Evolutionary conservation across 2,329 filamentous ascomycete species (phyloP), one percentile per base, ranked within the genome.

Genomic region (Phyllosticta citriasiana): DNA sequence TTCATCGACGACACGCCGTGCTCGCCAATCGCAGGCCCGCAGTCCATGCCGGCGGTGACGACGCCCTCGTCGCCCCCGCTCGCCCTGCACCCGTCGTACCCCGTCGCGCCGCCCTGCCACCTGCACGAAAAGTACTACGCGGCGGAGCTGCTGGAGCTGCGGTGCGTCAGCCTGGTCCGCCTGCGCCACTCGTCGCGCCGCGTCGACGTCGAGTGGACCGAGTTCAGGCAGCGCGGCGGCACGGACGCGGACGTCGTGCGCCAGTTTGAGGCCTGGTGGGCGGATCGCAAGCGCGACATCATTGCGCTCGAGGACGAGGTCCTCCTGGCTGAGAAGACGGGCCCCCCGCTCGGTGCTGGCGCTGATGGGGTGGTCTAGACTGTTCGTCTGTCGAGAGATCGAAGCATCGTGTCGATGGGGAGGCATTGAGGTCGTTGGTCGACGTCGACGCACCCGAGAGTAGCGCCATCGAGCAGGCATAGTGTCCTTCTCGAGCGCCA

Each of bases 121-220:
- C 69, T 71, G n/a, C 67, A 69, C 60, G 67, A 70, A 50, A 66
- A 69, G 52, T 71, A 72, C 62, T 72, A 71, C 54, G 65, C 65
- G n/a, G 67, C 67, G 3, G 71, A 74, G 66, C 66, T 75, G 40
- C 71, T 71, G 19, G 71, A 76, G 55, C 64, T 78, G 50, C 73
- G 73, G 62, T 70, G 70, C 35, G 71, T 73, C 60, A 69, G 72
- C n/a, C 66, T 78, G 33, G 71, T 74, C 3, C 75, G 77, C 58
- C 73, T 80, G 60, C 74, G 74, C 35, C 78, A 79, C 62, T 63
- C 68, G 50, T 65, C 66, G 24, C 70, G 67, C 65, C 68, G 71
- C 55, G 69, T 76, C 22, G 71, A 73, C 53, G 66, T 63, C 2
- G 71, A 71, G 62, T 74, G 68, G 70, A 63, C 64, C 52, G 70